Evolutionary conservation across 2,329 filamentous ascomycete species (phyloP).

Genomic region (Fusarium fracticaudum): DNA sequence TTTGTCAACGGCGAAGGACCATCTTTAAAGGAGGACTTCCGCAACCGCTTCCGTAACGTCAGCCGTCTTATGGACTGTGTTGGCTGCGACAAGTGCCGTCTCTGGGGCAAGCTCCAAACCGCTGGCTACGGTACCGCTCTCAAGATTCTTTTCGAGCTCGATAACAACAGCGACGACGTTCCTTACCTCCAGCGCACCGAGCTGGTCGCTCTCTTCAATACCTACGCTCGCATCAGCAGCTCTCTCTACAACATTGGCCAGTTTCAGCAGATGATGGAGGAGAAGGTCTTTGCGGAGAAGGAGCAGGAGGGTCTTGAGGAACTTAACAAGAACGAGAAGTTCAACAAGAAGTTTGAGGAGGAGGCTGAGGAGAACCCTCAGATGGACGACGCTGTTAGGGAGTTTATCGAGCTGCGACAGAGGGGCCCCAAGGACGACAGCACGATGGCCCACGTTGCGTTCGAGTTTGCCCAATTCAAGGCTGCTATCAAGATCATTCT

Average conservation of each 20-base stretch:
- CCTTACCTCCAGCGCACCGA: slow-evolving; percentile 87
- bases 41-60: slow-evolving; percentile 95
- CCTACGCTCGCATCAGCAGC: slow-evolving; percentile 85
- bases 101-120: slow-evolving; percentile 98
- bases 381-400: slow-evolving; percentile 52
- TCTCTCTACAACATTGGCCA: slow-evolving; percentile 78
- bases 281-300: slow-evolving; percentile 39
- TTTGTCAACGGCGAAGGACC: slow-evolving; percentile 82
- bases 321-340: slow-evolving; percentile 46
- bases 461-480: slow-evolving; percentile 72
- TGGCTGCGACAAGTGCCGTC: slow-evolving; percentile 96
- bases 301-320: slow-evolving; percentile 43
- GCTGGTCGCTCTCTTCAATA: slow-evolving; percentile 94
- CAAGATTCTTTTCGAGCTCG: slow-evolving; percentile 96
- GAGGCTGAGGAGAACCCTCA: slow-evolving; percentile 44
- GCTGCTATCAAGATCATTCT: slow-evolving; percentile 73
- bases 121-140: slow-evolving; percentile 93
- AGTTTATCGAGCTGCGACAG: slow-evolving; percentile 47
- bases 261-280: slow-evolving; percentile 69
- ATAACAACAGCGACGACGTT: slow-evolving; percentile 70
- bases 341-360: slow-evolving; percentile 43
- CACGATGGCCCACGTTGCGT: slow-evolving; percentile 65
- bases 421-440: slow-evolving; percentile 45
- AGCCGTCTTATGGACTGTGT: slow-evolving; percentile 98
- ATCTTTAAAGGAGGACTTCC: slow-evolving; percentile 94